Percentiles rank a stretch among this genome's conserved stretches.
phyloP scores from a whole-genome alignment of 2,329 filamentous ascomycete species.

The Fusarium austroafricanum region DNA sequence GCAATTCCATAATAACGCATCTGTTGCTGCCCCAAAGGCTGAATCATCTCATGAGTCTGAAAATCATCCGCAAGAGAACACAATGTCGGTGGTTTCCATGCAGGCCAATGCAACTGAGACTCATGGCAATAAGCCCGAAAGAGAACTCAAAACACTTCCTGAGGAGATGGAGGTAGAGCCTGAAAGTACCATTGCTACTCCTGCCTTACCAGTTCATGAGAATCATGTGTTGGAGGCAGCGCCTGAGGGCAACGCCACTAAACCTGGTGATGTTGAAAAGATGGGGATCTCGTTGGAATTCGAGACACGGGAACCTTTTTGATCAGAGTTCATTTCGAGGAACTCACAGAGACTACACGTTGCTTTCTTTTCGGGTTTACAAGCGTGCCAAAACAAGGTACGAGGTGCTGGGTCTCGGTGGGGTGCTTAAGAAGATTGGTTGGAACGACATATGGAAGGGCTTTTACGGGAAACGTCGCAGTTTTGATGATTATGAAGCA shows the following conservation, averaged over 20 bases:
- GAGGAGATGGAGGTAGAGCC: background rate
- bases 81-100: background rate
- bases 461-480: background rate
- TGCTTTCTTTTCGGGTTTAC: background rate
- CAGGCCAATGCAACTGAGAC: background rate
- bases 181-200: background rate
- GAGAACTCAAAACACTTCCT: background rate
- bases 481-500: background rate
- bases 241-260: too few relatives aligned
- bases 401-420: background rate
- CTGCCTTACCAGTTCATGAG: background rate
- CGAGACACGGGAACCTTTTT: background rate
- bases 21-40: background rate
- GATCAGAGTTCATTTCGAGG: background rate
- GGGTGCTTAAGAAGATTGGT: too few relatives aligned
- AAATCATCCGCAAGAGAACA: background rate
- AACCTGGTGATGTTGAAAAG: background rate
- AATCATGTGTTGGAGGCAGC: background rate
- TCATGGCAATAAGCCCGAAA: background rate
- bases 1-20: background rate
- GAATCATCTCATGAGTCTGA: background rate
- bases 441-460: background rate
- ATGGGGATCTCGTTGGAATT: slow-evolving; percentile 2
- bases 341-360: background rate
- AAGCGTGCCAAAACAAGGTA: background rate